Conservation (phyloP, 768 basidiomycete species). For the Lentinus tigrinus region DNA sequence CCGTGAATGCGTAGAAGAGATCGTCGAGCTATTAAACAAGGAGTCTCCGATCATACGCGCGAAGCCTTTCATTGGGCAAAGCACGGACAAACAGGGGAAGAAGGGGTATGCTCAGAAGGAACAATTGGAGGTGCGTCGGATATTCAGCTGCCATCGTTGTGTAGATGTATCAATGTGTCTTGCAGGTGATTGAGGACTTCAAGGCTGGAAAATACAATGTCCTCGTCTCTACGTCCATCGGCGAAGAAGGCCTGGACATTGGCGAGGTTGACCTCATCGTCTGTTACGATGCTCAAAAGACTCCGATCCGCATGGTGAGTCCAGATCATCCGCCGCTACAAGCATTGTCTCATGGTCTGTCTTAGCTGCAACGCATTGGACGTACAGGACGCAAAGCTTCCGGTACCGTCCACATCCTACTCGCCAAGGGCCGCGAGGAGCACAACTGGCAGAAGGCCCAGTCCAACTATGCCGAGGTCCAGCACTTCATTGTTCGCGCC, state of each 20-base stretch:
- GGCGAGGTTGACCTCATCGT: constrained; percentile 95
- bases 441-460: constrained; percentile 86
- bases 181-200: constrained; percentile 82
- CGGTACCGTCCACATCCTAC: constrained; percentile 87
- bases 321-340: neutral
- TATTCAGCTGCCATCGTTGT: neutral
- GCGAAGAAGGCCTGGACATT: constrained; percentile 98
- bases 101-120: constrained; percentile 91
- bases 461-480: constrained; percentile 82
- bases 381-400: constrained; percentile 91
- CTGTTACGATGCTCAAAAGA: constrained; percentile 96
- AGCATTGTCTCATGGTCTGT: neutral
- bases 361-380: constrained; percentile 91
- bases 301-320: constrained; percentile 91
- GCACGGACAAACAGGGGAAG: constrained; percentile 77
- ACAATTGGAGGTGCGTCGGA: constrained; percentile 69
- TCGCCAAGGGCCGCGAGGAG: constrained; percentile 90
- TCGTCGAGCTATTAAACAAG: constrained; percentile 74
- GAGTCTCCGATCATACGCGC: constrained; percentile 80
- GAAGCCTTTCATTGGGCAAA: constrained; percentile 88
- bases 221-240: constrained; percentile 93
- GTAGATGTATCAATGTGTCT: neutral
- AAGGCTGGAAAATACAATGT: constrained; percentile 87
- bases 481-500: constrained; percentile 82
- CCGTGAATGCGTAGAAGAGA: constrained; percentile 87